Evolutionary conservation across 495 filamentous ascomycete species (phyloP), one percentile per base, ranked within the genome.

Genomic region (Podospora anserina): DNA sequence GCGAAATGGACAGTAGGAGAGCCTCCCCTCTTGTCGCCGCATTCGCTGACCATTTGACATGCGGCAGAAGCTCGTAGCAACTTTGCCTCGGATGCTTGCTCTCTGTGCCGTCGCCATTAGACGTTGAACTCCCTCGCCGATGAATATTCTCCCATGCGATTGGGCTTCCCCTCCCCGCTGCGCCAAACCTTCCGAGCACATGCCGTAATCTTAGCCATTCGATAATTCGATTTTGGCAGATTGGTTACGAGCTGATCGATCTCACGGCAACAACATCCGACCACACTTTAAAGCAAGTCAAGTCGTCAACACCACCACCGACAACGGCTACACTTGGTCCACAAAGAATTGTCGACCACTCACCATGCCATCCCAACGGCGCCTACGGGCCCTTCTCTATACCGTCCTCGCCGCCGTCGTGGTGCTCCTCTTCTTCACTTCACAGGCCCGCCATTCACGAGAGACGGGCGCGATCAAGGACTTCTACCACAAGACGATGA

Each of bases 341-440:
- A 11, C 39, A 18, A 16, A 16, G 9, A 49, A 49, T 7, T 4
- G 13, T 49, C 39, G 7, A 58, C 64, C 49, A 26, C 65, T 70
- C 77, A 82, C 60, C 57, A 94, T 96, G 92, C 87, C 88, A 72
- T 91, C 91, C 1, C 84, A 84, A 72, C 86, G 92, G 67, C 88
- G 91, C 65, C 68, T 91, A 56, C 88, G 87, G 65, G 77, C 88
- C 53, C 75, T 90, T 30, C 80, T 82, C 63, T 80, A 91, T 75
- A 76, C 85, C 34, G 78, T 88, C 63, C 71, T 92, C 66, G 81
- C 84, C 66, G 77, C 82, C 59, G 73, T 91, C 54, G 78, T 90
- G 65, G 78, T 85, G 66, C 80, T 87, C 23, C 80, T 91, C 58
- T 91, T 91, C 77, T 84, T 88, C 71, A 87, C 87, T 71, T 81